Evolutionary conservation across 768 basidiomycete genomes (phyloP).

Genomic region (Agrocybe pediades): DNA sequence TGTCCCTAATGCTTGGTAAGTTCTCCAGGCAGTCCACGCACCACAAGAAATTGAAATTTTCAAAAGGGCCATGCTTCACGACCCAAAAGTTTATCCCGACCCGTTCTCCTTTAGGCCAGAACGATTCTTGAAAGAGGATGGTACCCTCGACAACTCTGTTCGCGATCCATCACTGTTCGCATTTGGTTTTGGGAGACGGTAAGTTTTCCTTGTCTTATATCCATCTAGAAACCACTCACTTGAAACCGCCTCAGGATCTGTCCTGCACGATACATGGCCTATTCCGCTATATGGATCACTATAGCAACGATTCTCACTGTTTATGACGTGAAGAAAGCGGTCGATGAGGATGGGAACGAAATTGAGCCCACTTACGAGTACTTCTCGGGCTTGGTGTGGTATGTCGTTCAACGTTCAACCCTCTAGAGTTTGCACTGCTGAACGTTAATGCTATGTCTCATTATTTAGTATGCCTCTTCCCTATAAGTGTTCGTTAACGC

Average conservation of each 20-base stretch:
- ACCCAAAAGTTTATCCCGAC: conserved; percentile 38
- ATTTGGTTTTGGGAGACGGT: conserved; percentile 9
- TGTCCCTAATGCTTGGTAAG: conserved; percentile 34
- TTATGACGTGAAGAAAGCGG: neutral
- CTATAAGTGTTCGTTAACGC: neutral
- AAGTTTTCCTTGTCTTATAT: neutral
- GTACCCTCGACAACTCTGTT: conserved; percentile 20
- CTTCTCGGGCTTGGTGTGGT: neutral
- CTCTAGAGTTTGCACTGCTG: neutral
- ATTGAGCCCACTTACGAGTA: conserved; percentile 5
- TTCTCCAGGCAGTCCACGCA: neutral
- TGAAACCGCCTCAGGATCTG: neutral
- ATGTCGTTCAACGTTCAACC: neutral
- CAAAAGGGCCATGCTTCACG: conserved; percentile 40
- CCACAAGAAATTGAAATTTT: no score
- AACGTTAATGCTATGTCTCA: neutral
- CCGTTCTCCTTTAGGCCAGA: conserved; percentile 41
- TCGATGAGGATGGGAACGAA: conserved; percentile 2
- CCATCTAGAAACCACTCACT: neutral
- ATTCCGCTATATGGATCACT: conserved; percentile 3
- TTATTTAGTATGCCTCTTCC: neutral
- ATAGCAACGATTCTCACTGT: neutral
- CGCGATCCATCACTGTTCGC: conserved; percentile 24
- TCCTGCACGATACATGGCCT: conserved; percentile 6
- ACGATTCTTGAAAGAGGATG: conserved; percentile 29